A percentile compares a stretch with the other conserved stretches of the same genome.
Evolutionary conservation across 805 yeast genomes (phyloP).

Genomic region (Starmerella tilneyi): DNA sequence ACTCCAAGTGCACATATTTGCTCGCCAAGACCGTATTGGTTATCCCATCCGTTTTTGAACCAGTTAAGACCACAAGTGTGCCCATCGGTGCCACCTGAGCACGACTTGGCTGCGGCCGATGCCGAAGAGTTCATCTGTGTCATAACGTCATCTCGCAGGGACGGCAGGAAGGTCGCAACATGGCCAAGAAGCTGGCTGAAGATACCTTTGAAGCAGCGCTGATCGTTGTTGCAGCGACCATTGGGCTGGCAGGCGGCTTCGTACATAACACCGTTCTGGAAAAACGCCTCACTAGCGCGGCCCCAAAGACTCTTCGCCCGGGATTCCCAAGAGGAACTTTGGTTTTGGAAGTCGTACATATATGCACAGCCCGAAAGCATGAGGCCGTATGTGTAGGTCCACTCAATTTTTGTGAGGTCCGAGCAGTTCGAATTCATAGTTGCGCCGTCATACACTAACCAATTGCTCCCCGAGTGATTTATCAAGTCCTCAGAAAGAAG

Average conservation of each 20-base stretch:
- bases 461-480: slow-evolving; percentile 24
- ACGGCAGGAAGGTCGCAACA: slow-evolving; percentile 52
- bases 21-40: slow-evolving; percentile 67
- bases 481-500: slow-evolving; percentile 41
- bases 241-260: slow-evolving; percentile 61
- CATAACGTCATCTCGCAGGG: slow-evolving; percentile 40
- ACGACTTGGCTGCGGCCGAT: slow-evolving; percentile 61
- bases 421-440: slow-evolving; percentile 41
- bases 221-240: slow-evolving; percentile 55
- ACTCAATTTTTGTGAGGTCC: slow-evolving; percentile 43
- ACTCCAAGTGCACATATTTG: slow-evolving; percentile 70
- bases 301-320: slow-evolving; percentile 43
- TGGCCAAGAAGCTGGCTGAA: slow-evolving; percentile 55
- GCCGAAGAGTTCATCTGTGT: slow-evolving; percentile 44
- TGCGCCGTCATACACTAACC: slow-evolving; percentile 64
- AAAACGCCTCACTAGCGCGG: slow-evolving; percentile 37
- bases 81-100: slow-evolving; percentile 72
- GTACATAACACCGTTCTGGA: slow-evolving; percentile 49
- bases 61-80: slow-evolving; percentile 76
- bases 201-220: slow-evolving; percentile 64
- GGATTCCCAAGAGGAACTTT: slow-evolving; percentile 45
- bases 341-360: slow-evolving; percentile 52
- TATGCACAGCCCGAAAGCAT: slow-evolving; percentile 60
- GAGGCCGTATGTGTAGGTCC: slow-evolving; percentile 70
- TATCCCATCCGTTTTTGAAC: slow-evolving; percentile 54